Percentiles rank a stretch among this genome's conserved stretches.
Conservation (phyloP, 495 filamentous ascomycete species). For the Sordaria brevicollis region DNA sequence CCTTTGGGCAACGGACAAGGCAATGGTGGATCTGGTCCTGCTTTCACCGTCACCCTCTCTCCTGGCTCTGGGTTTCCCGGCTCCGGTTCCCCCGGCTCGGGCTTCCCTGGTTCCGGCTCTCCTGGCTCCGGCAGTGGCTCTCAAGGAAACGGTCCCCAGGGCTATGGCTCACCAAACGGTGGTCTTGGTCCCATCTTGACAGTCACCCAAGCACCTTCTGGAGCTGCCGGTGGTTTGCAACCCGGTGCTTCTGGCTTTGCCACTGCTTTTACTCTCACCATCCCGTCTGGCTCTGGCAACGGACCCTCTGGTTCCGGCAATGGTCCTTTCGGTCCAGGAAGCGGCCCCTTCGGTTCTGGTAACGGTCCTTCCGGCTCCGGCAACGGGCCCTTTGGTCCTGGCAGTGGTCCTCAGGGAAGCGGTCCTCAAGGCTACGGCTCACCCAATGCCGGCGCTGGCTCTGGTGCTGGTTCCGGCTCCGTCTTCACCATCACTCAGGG, state of each 20-base stretch:
- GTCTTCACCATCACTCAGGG: background rate
- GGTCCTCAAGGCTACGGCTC: background rate
- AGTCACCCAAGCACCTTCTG: background rate
- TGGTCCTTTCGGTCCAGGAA: background rate
- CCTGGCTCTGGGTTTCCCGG: background rate
- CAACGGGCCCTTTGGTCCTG: background rate
- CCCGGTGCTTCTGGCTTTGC: background rate
- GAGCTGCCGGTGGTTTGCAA: background rate
- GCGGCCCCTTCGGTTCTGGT: background rate
- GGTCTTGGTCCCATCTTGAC: background rate
- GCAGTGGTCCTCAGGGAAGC: background rate
- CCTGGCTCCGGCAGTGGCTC: no score
- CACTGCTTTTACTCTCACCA: background rate
- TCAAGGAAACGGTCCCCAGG: background rate
- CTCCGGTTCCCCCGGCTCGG: no score
- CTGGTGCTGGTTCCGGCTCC: background rate
- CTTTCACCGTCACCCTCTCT: no score
- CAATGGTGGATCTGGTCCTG: background rate
- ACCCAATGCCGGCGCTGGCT: background rate
- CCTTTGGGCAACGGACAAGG: background rate
- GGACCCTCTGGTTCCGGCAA: background rate
- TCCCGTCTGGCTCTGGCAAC: background rate
- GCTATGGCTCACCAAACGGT: background rate
- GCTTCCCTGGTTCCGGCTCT: background rate
- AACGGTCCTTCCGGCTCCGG: background rate